phyloP scores from a whole-genome alignment of 2,329 filamentous ascomycete genomes.

The Zymoseptoria tritici region DNA sequence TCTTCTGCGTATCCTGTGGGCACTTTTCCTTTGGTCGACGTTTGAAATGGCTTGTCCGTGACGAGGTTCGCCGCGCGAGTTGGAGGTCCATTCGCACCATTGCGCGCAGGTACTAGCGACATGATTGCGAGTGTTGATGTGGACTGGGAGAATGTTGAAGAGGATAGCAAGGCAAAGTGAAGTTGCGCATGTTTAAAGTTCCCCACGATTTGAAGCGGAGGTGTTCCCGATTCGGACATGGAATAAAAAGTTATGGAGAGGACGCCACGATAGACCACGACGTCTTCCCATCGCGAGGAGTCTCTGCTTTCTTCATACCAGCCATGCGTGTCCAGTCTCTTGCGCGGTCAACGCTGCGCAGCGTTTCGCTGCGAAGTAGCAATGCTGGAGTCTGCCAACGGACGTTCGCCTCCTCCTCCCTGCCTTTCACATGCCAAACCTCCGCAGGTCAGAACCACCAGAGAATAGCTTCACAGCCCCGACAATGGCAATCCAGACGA shows the following conservation, averaged over 20 bases:
- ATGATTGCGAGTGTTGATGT: constrained; percentile 8
- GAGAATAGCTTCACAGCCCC: constrained; percentile 16
- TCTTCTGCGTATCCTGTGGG: constrained; percentile 80
- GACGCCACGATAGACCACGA: neutral
- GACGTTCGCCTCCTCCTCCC: constrained; percentile 18
- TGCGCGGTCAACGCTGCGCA: constrained; percentile 25
- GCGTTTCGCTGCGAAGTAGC: constrained; percentile 14
- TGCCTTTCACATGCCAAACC: constrained; percentile 5
- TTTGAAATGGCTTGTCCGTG: constrained; percentile 23
- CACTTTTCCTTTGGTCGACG: constrained; percentile 38
- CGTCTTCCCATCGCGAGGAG: neutral
- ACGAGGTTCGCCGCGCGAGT: constrained; percentile 21
- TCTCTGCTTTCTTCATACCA: neutral
- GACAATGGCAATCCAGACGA: constrained; percentile 15
- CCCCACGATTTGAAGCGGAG: neutral
- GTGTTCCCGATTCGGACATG: neutral
- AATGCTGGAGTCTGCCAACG: constrained; percentile 4
- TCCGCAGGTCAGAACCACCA: constrained; percentile 22
- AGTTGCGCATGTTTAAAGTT: neutral
- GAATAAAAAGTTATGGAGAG: neutral
- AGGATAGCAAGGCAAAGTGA: neutral
- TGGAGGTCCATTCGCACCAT: constrained; percentile 29
- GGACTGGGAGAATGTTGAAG: neutral
- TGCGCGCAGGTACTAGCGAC: constrained; percentile 29
- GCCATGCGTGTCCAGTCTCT: constrained; percentile 16